Conservation (phyloP, 345 rosid genomes). For the Hibiscus tridactylites region DNA sequence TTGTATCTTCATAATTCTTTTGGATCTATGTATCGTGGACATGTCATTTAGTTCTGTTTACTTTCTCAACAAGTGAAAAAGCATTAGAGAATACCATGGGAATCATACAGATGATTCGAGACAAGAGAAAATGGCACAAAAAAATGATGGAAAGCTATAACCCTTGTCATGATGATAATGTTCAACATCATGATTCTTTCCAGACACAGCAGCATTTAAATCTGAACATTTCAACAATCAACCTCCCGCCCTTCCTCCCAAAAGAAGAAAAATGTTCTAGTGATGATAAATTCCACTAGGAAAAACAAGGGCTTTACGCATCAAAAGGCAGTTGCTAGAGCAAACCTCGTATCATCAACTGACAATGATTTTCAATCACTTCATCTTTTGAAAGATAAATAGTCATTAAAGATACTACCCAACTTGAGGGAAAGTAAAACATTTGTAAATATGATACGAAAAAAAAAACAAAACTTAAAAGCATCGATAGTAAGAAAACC, state of each 20-base stretch:
- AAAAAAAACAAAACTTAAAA: neutral
- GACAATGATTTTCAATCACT: neutral
- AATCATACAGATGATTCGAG: neutral
- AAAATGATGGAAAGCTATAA: neutral
- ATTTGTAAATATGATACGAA: neutral
- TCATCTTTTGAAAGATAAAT: neutral
- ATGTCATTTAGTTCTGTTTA: neutral
- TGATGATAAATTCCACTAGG: neutral
- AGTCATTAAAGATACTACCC: neutral
- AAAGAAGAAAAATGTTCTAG: neutral
- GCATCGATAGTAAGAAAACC: constrained; percentile 25
- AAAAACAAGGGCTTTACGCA: constrained; percentile 1
- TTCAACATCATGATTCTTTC: constrained; percentile 1
- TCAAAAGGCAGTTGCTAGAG: neutral
- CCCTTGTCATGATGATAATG: neutral
- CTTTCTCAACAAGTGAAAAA: neutral
- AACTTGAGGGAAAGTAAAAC: neutral
- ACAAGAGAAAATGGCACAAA: neutral
- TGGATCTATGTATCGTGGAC: neutral
- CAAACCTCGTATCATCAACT: neutral
- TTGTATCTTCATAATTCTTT: neutral
- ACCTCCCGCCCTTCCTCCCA: neutral
- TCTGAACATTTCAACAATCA: neutral
- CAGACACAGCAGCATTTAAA: too few species aligned
- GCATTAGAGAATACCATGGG: neutral